Evolutionary conservation across 805 yeast species (phyloP), one percentile per base, ranked within the genome.

Genomic region (Starmerella kuoi): DNA sequence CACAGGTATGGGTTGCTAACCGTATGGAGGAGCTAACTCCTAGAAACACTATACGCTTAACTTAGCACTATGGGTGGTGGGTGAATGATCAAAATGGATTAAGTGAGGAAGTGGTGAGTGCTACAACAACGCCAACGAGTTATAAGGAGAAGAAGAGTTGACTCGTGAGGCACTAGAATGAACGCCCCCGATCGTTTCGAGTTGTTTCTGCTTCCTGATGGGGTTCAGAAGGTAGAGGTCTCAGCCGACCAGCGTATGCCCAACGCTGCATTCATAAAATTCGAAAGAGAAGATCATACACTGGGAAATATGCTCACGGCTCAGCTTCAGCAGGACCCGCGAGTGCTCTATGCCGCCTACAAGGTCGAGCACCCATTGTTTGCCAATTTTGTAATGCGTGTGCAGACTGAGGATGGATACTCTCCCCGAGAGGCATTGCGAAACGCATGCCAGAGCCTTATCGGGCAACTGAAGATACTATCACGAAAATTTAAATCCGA

Each of bases 121-220:
- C n/a, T n/a, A n/a, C n/a, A n/a, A n/a, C n/a, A n/a, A n/a, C n/a
- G n/a, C n/a, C n/a, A n/a, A n/a, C n/a, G n/a, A n/a, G n/a, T n/a
- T n/a, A n/a, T n/a, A n/a, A n/a, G n/a, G n/a, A n/a, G n/a, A n/a
- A n/a, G n/a, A n/a, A n/a, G n/a, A n/a, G n/a, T n/a, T n/a, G n/a
- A n/a, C n/a, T n/a, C n/a, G n/a, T n/a, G n/a, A n/a, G n/a, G n/a
- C n/a, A n/a, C n/a, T n/a, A n/a, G n/a, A n/a, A 88, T 91, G 98
- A 91, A 91, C 67, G 97, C 97, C 57, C 99, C 99, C 64, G 98
- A 91, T 67, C 79, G 98, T 72, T 91, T 88, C 61, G 99, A 91
- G 69, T 75, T 91, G 31, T 91, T 91, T 61, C 75, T 91, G 54
- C 71, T 91, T 55, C 97, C 96, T n/a, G 99, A 91, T 62, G 97